A percentile compares a stretch with the other conserved stretches of the same genome.
These are phyloP conservation scores for Torulaspora pretoriensis DNA, from an alignment of 1,139 yeast species.

Conservation along the genomic window DNA sequence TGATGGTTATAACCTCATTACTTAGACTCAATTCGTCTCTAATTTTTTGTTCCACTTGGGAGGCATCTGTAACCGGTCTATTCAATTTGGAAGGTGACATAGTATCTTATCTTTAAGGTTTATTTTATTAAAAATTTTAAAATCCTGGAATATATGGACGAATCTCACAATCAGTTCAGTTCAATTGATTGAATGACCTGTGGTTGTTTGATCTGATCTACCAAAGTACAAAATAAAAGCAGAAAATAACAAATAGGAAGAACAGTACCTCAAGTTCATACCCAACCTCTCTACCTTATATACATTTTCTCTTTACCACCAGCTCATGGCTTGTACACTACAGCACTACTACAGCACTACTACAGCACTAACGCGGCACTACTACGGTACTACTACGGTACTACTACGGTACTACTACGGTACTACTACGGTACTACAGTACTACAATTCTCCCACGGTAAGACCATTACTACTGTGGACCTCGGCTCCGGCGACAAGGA, in stretches of 20 bases:
- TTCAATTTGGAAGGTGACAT: conserved; percentile 29
- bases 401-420: no score
- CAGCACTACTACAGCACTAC: no score
- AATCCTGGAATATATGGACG: neutral
- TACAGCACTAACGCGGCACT: no score
- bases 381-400: no score
- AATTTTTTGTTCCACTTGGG: conserved; percentile 31
- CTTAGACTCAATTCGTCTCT: conserved; percentile 37
- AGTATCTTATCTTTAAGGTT: neutral
- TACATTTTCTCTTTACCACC: no score
- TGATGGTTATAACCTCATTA: conserved; percentile 38
- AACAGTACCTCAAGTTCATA: neutral
- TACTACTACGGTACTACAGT: no score
- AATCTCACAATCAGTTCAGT: neutral
- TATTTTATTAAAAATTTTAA: neutral
- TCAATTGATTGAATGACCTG: neutral
- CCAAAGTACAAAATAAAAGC: neutral
- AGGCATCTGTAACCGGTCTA: conserved; percentile 10
- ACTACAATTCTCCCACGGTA: no score
- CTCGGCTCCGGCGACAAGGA: neutral
- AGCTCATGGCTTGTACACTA: no score
- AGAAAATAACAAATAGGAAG: neutral
- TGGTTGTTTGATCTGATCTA: neutral
- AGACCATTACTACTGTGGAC: neutral
- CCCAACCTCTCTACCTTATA: no score